Conservation (phyloP, 2,329 filamentous ascomycete genomes). For the Fonsecaea pedrosoi region DNA sequence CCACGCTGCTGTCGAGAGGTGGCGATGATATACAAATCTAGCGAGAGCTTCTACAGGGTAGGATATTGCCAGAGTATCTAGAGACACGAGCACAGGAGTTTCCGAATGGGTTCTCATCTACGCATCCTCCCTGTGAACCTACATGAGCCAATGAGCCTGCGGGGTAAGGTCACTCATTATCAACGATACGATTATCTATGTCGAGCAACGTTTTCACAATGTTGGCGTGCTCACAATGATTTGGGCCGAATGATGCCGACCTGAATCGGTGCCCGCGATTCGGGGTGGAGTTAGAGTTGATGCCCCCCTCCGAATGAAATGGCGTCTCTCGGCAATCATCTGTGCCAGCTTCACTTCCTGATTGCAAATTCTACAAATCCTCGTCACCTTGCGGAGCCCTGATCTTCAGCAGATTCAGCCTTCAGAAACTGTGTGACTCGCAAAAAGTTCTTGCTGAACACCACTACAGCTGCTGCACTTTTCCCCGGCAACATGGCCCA, state of each 20-base stretch:
- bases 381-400: background rate
- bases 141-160: background rate
- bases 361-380: background rate
- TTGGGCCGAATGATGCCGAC: background rate
- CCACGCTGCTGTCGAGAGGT: too few species aligned
- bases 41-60: too few species aligned
- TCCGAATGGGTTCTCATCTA: too few species aligned
- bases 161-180: background rate
- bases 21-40: background rate
- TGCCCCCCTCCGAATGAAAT: background rate
- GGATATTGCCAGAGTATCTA: too few species aligned
- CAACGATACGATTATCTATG: background rate
- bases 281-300: background rate
- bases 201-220: too few species aligned
- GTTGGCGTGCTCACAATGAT: background rate
- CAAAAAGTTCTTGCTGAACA: background rate
- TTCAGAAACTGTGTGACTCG: background rate
- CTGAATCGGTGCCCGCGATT: background rate
- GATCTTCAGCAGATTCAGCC: background rate
- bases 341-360: background rate
- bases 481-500: conserved; percentile 16
- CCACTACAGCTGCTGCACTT: background rate
- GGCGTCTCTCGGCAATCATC: background rate
- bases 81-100: too few species aligned
- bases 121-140: too few species aligned